Evolutionary conservation across 306 rosid genomes (phyloP).

Genomic region (Adenanthera pavonina): DNA sequence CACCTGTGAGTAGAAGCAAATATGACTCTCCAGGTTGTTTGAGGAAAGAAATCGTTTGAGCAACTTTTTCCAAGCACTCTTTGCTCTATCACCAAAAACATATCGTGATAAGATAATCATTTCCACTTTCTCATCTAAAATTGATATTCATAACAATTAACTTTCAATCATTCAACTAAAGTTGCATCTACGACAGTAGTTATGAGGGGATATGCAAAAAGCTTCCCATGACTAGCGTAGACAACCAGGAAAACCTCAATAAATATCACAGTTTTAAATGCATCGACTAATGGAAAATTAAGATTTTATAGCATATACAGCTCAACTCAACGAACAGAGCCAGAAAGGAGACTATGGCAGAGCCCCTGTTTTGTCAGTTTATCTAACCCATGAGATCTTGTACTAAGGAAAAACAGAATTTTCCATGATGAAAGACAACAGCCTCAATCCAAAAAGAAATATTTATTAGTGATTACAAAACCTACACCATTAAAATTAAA

Average conservation of each 20-base stretch:
- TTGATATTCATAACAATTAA: background rate
- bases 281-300: conserved; percentile 6
- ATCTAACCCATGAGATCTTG: background rate
- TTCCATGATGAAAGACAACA: background rate
- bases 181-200: background rate
- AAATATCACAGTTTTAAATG: conserved; percentile 11
- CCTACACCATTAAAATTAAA: background rate
- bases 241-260: background rate
- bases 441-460: background rate
- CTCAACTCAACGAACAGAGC: conserved; percentile 25
- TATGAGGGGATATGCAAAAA: background rate
- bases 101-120: conserved; percentile 30
- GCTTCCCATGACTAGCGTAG: background rate
- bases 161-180: background rate
- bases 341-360: background rate
- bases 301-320: conserved; percentile 3
- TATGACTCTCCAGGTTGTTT: conserved; percentile 55
- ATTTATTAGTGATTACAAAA: conserved; percentile 6
- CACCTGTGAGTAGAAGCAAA: conserved; percentile 92
- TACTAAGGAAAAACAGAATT: conserved; percentile 8
- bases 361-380: conserved; percentile 16
- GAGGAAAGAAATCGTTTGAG: conserved; percentile 71
- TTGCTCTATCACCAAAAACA: conserved; percentile 63
- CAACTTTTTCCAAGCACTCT: conserved; percentile 90
- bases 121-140: background rate